Evolutionary conservation across 2,329 filamentous ascomycete genomes (phyloP), one percentile per base, ranked within the genome.

Genomic region (Calonectria honghensis): DNA sequence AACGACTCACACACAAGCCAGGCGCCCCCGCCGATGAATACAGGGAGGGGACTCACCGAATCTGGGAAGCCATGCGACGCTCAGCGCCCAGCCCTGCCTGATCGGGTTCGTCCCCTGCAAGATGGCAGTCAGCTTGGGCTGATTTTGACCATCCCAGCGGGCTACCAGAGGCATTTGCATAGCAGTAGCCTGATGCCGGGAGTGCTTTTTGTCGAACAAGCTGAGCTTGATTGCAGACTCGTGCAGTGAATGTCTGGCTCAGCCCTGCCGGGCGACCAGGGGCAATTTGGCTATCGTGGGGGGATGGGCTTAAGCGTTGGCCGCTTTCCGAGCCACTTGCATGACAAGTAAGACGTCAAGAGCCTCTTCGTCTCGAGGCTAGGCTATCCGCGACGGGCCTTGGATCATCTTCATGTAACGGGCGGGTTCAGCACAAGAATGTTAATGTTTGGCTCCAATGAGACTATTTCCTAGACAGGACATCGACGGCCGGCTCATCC

Each of bases 191-290:
- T 66, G 51, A 63, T 51, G 66, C 41, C 52, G 50, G 39, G 54
- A 37, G 41, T 27, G 35, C 18, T 41, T 29, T 63, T 39, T 65
- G 65, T 54, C 16, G 16, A 24, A 24, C 57, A 63, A 63, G 57
- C 57, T 41, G 57, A 63, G 57, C 14, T 63, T 63, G 39, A 63
- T 41, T 63, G 57, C 35, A 63, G n/a, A 37, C 18, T 27, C 57
- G 27, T 63, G 37, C 57, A 63, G 57, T 29, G 10, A 41, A 68
- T 54, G 74, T 71, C 48, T 72, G 74, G 72, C 73, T 79, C 78
- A 80, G 77, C 76, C 76, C 70, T 78, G 78, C 64, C 76, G 16
- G 66, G 67, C 31, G 39, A 67, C 68, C 66, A 72, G 59, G 70
- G 65, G 69, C 54, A 51, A 50, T 39, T 70, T 35, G 64, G 35